Evolutionary conservation across 2,329 filamentous ascomycete genomes (phyloP).

Genomic region (Ophiostoma sp.): DNA sequence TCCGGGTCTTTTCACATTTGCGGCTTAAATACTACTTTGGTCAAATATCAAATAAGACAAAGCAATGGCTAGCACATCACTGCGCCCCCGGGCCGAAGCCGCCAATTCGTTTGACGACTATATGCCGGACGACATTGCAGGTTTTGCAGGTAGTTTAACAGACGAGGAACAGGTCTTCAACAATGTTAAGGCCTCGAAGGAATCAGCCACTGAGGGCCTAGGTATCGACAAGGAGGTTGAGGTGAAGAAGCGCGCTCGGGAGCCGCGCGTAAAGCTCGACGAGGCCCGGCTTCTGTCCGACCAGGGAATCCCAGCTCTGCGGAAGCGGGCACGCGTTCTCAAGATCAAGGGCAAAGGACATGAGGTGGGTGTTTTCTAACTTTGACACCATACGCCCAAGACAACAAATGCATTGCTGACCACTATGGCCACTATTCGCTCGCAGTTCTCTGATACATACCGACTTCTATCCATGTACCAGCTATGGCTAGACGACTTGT

Average conservation of each 20-base stretch:
- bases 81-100: neutral
- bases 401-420: neutral
- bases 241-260: constrained; percentile 66
- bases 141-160: constrained; percentile 42
- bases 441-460: constrained; percentile 74
- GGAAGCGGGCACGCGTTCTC: constrained; percentile 63
- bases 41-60: neutral
- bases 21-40: neutral
- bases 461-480: constrained; percentile 86
- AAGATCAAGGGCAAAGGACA: constrained; percentile 90
- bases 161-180: constrained; percentile 17
- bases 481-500: constrained; percentile 93
- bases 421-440: neutral
- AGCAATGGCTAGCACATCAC: constrained; percentile 17
- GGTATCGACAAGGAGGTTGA: constrained; percentile 85
- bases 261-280: constrained; percentile 78
- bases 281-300: constrained; percentile 76
- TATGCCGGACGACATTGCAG: constrained; percentile 48
- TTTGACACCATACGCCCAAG: neutral
- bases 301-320: constrained; percentile 76
- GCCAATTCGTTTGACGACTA: constrained; percentile 69
- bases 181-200: constrained; percentile 41
- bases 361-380: constrained; percentile 52
- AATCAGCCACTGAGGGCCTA: constrained; percentile 49
- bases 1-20: neutral